Percentiles rank a stretch among this genome's conserved stretches.
Evolutionary conservation across 2,329 filamentous ascomycete genomes (phyloP).

Genomic region (Talaromyces sp.): DNA sequence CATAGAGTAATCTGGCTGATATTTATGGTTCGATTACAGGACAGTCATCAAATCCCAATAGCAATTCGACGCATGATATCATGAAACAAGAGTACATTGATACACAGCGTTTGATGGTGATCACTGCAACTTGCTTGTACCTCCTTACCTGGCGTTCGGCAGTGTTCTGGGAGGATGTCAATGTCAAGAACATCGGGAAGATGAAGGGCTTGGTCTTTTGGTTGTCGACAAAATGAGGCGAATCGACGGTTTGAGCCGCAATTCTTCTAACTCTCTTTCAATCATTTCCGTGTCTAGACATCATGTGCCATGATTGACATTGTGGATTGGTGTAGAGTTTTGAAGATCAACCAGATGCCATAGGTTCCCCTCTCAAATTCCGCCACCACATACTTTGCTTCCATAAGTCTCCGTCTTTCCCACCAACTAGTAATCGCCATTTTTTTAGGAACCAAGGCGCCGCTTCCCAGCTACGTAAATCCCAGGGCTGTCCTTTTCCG

Average conservation of each 20-base stretch:
- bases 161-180: not conserved
- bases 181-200: not conserved
- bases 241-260: not conserved
- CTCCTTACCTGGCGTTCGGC: not conserved
- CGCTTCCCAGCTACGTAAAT: constrained; percentile 28
- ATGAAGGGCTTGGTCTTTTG: not conserved
- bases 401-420: constrained; percentile 6
- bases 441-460: constrained; percentile 32
- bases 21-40: not conserved
- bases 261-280: not conserved
- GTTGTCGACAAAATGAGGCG: not conserved
- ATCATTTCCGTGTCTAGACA: not conserved
- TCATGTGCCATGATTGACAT: not conserved
- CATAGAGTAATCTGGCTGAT: not conserved
- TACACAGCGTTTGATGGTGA: not conserved
- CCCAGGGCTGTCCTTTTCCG: constrained; percentile 41
- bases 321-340: not conserved
- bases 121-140: not conserved
- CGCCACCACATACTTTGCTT: constrained; percentile 14
- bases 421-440: constrained; percentile 22
- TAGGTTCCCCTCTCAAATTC: not conserved
- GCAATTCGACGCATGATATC: not conserved
- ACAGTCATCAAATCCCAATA: not conserved
- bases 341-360: not conserved
- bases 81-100: not conserved